Conservation (phyloP, 2,329 filamentous ascomycete species). For the Stemphylium lycopersici region DNA sequence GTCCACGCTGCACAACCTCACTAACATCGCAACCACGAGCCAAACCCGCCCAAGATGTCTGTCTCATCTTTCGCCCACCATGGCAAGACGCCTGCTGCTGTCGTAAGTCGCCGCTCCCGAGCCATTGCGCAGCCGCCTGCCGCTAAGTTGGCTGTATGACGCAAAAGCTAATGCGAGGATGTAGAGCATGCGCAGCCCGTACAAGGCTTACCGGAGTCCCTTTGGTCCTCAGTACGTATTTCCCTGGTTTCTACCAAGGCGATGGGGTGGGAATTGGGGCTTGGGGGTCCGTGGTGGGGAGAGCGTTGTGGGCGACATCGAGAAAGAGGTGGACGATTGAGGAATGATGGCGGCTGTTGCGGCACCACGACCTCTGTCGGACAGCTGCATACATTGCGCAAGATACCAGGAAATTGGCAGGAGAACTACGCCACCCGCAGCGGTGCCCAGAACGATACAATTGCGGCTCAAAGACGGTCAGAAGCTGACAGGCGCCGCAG, state of each 20-base stretch:
- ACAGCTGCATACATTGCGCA: background rate
- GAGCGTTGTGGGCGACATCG: background rate
- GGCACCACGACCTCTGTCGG: background rate
- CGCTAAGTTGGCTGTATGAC: background rate
- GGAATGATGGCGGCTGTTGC: background rate
- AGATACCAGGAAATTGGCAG: background rate
- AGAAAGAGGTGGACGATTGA: background rate
- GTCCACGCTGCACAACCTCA: constrained; percentile 10
- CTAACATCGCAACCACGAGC: constrained; percentile 19
- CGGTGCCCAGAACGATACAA: background rate
- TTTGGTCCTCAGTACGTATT: constrained; percentile 63
- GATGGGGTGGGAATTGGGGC: background rate
- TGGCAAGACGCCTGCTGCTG: constrained; percentile 37
- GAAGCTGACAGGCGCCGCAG: constrained; percentile 45
- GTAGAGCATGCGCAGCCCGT: constrained; percentile 44
- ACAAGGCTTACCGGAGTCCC: constrained; percentile 61
- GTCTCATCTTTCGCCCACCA: constrained; percentile 24
- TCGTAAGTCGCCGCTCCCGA: constrained; percentile 26
- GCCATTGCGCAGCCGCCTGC: background rate
- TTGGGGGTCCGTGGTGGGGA: background rate
- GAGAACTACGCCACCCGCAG: background rate
- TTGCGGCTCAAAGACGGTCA: background rate
- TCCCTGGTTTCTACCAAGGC: constrained; percentile 5
- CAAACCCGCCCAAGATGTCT: constrained; percentile 25
- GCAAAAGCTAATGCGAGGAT: constrained; percentile 23